Evolutionary conservation across 2,329 filamentous ascomycete species (phyloP).

Genomic region (Pseudocercospora cruenta): DNA sequence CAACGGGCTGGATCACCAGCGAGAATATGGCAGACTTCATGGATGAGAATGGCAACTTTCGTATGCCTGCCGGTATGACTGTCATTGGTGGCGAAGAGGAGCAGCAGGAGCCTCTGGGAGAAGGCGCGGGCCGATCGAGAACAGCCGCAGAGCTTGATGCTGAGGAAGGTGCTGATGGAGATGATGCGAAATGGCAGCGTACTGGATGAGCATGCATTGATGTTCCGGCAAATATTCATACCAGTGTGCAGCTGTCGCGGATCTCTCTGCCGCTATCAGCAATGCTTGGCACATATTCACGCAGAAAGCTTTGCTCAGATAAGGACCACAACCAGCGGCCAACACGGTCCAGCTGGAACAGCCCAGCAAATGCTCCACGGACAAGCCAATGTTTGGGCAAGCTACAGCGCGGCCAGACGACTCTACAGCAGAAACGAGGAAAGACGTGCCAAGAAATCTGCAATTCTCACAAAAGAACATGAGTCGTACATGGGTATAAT

Average conservation of each 20-base stretch:
- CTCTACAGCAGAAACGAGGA: background rate
- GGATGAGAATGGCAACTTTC: constrained; percentile 80
- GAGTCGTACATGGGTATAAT: background rate
- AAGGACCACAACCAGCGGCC: background rate
- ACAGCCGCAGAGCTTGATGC: constrained; percentile 52
- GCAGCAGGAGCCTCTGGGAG: constrained; percentile 37
- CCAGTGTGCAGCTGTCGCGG: too few species aligned
- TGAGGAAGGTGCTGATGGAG: constrained; percentile 33
- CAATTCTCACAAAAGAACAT: background rate
- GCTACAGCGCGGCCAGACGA: too few species aligned
- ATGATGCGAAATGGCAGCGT: constrained; percentile 58
- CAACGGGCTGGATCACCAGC: constrained; percentile 83
- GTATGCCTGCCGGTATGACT: constrained; percentile 68
- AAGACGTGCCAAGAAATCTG: background rate
- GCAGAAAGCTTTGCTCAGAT: background rate
- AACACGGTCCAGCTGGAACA: background rate
- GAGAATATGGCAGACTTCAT: constrained; percentile 88
- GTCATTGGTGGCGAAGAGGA: constrained; percentile 60
- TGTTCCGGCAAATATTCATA: background rate
- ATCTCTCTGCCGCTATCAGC: too few species aligned
- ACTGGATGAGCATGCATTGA: constrained; percentile 46
- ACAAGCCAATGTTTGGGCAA: too few species aligned
- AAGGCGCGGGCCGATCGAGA: constrained; percentile 38
- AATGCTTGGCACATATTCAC: background rate
- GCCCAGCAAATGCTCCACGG: background rate